These are phyloP conservation scores for Pilatotrama ljubarskyi DNA, from an alignment of 768 basidiomycete species.

Conservation along the genomic window DNA sequence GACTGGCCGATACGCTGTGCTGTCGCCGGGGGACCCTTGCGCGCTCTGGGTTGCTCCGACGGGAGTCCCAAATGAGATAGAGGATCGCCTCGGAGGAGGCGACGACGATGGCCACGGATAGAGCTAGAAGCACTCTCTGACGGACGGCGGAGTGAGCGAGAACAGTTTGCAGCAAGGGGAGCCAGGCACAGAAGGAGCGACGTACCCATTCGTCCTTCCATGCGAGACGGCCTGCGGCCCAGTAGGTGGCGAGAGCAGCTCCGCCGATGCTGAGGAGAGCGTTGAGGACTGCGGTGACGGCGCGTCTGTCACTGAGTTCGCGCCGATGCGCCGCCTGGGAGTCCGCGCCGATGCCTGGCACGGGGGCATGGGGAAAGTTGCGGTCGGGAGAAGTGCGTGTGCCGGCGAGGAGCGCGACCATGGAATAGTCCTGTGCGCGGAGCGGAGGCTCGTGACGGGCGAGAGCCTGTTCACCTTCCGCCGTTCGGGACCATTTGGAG, in stretches of 20 bases:
- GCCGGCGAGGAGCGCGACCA: slow-evolving; percentile 77
- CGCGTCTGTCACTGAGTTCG: slow-evolving; percentile 56
- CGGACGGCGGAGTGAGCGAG: not conserved
- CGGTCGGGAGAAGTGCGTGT: slow-evolving; percentile 77
- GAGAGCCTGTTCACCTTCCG: slow-evolving; percentile 42
- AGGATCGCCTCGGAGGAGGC: slow-evolving; percentile 69
- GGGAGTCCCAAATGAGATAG: slow-evolving; percentile 72
- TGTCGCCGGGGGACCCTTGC: too few relatives aligned
- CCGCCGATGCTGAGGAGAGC: slow-evolving; percentile 67
- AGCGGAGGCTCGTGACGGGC: slow-evolving; percentile 45
- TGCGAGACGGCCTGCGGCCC: slow-evolving; percentile 61
- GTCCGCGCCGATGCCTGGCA: slow-evolving; percentile 44
- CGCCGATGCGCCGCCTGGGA: slow-evolving; percentile 37
- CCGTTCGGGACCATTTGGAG: slow-evolving; percentile 69
- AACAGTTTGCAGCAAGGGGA: not conserved
- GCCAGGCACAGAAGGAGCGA: not conserved
- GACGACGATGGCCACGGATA: slow-evolving; percentile 63
- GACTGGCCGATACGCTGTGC: too few relatives aligned
- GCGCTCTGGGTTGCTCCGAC: slow-evolving; percentile 39
- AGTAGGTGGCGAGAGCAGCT: slow-evolving; percentile 70
- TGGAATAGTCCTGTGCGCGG: slow-evolving; percentile 57
- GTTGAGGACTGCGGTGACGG: slow-evolving; percentile 70
- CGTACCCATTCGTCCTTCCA: slow-evolving; percentile 80
- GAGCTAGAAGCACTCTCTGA: slow-evolving; percentile 57
- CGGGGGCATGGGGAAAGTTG: slow-evolving; percentile 53